Conservation (phyloP, 495 filamentous ascomycete species). For the Penicillium mononematosum region DNA sequence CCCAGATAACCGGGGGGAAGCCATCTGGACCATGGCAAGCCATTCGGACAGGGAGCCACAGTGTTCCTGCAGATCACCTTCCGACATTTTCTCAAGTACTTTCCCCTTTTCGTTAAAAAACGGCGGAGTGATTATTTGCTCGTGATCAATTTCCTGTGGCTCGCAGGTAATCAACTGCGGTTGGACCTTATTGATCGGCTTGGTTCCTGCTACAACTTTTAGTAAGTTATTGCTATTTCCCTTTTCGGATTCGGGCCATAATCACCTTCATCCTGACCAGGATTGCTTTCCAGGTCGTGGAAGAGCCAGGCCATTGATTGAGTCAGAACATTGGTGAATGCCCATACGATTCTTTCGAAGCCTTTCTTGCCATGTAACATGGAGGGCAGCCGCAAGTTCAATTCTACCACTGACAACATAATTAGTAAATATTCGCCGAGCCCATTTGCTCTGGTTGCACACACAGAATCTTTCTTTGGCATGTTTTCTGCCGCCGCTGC, state of each 20-base stretch:
- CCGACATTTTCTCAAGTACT: constrained; percentile 35
- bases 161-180: constrained; percentile 49
- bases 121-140: constrained; percentile 47
- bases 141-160: constrained; percentile 26
- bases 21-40: constrained; percentile 69
- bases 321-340: constrained; percentile 77
- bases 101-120: constrained; percentile 29
- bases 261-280: constrained; percentile 31
- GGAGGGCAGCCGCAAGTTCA: constrained; percentile 73
- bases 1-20: constrained; percentile 66
- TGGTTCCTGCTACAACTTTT: constrained; percentile 24
- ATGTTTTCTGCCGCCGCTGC: constrained; percentile 59
- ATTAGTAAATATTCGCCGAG: constrained; percentile 5
- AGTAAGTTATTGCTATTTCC: background rate
- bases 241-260: background rate
- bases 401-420: constrained; percentile 63
- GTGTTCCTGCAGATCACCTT: constrained; percentile 56
- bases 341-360: constrained; percentile 81
- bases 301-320: constrained; percentile 78
- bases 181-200: constrained; percentile 53
- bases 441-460: constrained; percentile 4
- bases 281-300: constrained; percentile 52
- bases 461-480: constrained; percentile 58
- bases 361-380: constrained; percentile 92
- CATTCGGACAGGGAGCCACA: constrained; percentile 75